Conservation (phyloP, 2,329 filamentous ascomycete genomes). For the Diplodia corticola region DNA sequence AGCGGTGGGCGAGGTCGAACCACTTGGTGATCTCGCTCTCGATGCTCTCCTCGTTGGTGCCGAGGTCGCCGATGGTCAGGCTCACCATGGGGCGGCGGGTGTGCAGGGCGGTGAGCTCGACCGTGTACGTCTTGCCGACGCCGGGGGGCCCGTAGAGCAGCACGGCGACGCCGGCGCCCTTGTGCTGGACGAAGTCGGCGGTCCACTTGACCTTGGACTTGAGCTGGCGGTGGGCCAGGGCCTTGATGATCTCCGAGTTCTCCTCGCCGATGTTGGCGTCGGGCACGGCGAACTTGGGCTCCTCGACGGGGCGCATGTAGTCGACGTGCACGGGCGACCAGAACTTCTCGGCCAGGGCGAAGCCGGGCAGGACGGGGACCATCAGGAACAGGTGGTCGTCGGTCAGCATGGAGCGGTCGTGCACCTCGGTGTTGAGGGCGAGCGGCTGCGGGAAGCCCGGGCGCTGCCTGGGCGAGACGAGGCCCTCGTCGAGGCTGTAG, state of each 20-base stretch:
- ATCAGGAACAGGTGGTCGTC: conserved; percentile 14
- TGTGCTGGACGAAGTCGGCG: conserved; percentile 17
- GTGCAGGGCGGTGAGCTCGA: conserved; percentile 1
- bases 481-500: background rate
- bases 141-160: conserved; percentile 18
- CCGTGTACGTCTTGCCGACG: conserved; percentile 21
- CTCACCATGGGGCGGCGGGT: conserved; percentile 1
- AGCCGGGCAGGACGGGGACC: conserved; percentile 8
- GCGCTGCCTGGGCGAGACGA: background rate
- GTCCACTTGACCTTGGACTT: background rate
- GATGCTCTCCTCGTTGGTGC: conserved; percentile 15
- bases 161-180: conserved; percentile 19
- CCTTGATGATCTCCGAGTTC: conserved; percentile 15
- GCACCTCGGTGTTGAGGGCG: background rate
- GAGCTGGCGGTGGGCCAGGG: conserved; percentile 9
- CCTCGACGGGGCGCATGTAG: background rate
- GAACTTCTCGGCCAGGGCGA: background rate
- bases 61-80: conserved; percentile 24
- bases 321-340: conserved; percentile 17
- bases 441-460: background rate
- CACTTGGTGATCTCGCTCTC: conserved; percentile 25
- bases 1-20: conserved; percentile 24
- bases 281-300: background rate
- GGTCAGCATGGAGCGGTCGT: background rate
- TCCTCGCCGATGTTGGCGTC: conserved; percentile 15